Percentiles rank a stretch among this genome's conserved stretches.
Conservation (phyloP, 257 asterid species). For the Fraxinus pennsylvanica region DNA sequence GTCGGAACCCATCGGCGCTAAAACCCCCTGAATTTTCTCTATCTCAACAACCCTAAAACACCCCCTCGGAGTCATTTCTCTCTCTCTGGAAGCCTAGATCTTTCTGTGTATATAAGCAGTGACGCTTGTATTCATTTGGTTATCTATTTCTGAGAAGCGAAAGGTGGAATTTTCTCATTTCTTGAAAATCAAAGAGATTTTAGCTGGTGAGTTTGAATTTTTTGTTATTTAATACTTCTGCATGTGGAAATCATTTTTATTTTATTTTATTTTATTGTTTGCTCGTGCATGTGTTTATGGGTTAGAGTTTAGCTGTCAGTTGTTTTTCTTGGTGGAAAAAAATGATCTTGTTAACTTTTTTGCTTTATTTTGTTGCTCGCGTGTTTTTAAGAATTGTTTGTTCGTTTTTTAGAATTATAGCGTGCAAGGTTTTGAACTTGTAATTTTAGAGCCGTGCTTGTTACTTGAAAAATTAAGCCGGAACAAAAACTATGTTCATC, state of each 20-base stretch:
- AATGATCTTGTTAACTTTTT: not conserved
- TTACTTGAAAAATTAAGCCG: not conserved
- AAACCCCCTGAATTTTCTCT: conserved; percentile 48
- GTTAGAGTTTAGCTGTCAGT: not conserved
- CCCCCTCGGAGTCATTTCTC: conserved; percentile 29
- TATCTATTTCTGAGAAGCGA: conserved; percentile 1
- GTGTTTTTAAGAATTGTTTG: not conserved
- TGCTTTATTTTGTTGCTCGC: not conserved
- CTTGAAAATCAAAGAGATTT: conserved; percentile 19
- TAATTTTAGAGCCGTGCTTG: not conserved
- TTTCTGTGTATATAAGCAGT: not conserved
- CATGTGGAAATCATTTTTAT: not conserved
- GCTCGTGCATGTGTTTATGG: not conserved
- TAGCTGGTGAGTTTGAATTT: conserved; percentile 28
- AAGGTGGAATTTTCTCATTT: conserved; percentile 16
- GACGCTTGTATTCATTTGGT: not conserved
- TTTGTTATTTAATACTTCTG: conserved; percentile 10
- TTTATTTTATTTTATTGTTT: not conserved
- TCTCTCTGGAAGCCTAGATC: conserved; percentile 31
- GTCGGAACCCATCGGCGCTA: conserved; percentile 69
- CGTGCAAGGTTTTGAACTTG: too few relatives aligned
- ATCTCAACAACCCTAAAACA: conserved; percentile 47
- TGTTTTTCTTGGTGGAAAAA: not conserved
- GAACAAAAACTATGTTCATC: not conserved
- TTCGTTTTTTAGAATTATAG: too few relatives aligned